phyloP scores from a whole-genome alignment of 495 filamentous ascomycete genomes.

The Coniosporium apollinis region DNA sequence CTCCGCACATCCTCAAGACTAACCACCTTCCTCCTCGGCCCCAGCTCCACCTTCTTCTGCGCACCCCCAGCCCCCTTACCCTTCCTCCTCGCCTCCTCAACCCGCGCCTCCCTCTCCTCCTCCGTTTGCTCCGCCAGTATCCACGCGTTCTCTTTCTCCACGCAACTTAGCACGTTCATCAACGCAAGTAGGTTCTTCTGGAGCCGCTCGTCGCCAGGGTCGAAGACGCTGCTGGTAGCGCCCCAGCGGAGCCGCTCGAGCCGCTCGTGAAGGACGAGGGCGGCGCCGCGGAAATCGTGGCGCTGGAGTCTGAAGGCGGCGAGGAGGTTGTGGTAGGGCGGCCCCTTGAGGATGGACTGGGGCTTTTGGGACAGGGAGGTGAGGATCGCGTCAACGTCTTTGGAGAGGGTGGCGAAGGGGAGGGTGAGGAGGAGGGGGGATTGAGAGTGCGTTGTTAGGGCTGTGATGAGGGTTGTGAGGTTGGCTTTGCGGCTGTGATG shows the following conservation, averaged over 20 bases:
- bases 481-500: slow-evolving; percentile 37
- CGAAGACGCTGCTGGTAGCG: slow-evolving; percentile 30
- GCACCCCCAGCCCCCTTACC: slow-evolving; percentile 13
- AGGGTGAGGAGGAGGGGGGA: slow-evolving; percentile 50
- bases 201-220: slow-evolving; percentile 37
- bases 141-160: slow-evolving; percentile 66
- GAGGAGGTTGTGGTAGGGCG: slow-evolving; percentile 64
- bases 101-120: slow-evolving; percentile 24
- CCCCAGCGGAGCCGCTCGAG: slow-evolving; percentile 43
- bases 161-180: slow-evolving; percentile 76
- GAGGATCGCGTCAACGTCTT: slow-evolving; percentile 62
- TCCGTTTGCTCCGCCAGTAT: slow-evolving; percentile 37
- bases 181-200: slow-evolving; percentile 56
- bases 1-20: slow-evolving; percentile 69
- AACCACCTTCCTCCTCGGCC: slow-evolving; percentile 49
- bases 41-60: slow-evolving; percentile 13
- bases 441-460: slow-evolving; percentile 46
- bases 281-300: slow-evolving; percentile 76
- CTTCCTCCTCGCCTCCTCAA: slow-evolving; percentile 5
- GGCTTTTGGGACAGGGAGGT: slow-evolving; percentile 41
- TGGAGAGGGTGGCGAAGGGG: slow-evolving; percentile 58
- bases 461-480: slow-evolving; percentile 47
- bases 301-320: slow-evolving; percentile 77
- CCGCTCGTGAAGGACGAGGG: slow-evolving; percentile 53
- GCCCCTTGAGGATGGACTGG: slow-evolving; percentile 37